phyloP scores from a whole-genome alignment of 352 stramenopile genomes.

The Saprolegnia parasitica region DNA sequence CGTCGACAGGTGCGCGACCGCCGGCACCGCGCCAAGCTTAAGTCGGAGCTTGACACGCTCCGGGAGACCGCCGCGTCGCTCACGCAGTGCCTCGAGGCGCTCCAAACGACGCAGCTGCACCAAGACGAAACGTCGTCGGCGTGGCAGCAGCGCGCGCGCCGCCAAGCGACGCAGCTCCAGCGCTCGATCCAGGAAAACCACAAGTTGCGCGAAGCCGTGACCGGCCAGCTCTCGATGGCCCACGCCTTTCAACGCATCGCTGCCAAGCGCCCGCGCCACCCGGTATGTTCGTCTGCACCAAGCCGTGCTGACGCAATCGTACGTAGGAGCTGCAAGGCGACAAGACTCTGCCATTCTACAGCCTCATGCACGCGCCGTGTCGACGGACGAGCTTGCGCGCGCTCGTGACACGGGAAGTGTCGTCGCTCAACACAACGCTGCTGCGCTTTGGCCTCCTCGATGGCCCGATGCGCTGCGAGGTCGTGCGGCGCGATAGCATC shows the following conservation, averaged over 20 bases:
- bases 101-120: background rate
- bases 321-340: slow-evolving; percentile 1
- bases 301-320: background rate
- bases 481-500: background rate
- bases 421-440: background rate
- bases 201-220: slow-evolving; percentile 6
- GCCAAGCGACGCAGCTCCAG: background rate
- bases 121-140: background rate
- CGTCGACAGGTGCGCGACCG: background rate
- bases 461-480: background rate
- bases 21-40: slow-evolving; percentile 2
- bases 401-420: background rate
- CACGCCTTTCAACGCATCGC: background rate
- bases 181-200: background rate
- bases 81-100: background rate
- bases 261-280: background rate
- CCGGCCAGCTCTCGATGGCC: background rate
- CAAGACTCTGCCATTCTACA: slow-evolving; percentile 1
- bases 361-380: background rate
- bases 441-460: slow-evolving; percentile 2
- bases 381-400: background rate
- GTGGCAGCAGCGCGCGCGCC: background rate
- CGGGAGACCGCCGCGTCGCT: background rate
- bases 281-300: too few relatives aligned
- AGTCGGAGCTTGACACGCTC: background rate